These are phyloP conservation scores for Chrysanthemum lavandulifolium DNA, from an alignment of 129 eudicot genomes.

Conservation along the genomic window DNA sequence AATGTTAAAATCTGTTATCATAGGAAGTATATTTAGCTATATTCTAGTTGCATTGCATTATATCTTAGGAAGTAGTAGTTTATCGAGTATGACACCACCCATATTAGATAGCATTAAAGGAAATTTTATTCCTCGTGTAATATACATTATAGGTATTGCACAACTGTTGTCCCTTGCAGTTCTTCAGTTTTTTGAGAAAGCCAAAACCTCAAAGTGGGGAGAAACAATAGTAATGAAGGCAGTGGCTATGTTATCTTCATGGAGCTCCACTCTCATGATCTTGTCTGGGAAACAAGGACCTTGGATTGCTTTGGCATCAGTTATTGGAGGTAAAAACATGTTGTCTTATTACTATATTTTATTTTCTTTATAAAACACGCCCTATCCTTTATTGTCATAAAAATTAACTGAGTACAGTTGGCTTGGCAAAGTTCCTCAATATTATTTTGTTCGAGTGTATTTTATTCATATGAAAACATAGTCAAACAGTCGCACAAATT, in stretches of 20 bases:
- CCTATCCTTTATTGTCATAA: no score
- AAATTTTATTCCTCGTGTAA: conserved; percentile 62
- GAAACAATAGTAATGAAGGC: conserved; percentile 43
- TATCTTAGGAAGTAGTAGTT: conserved; percentile 60
- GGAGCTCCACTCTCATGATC: conserved; percentile 75
- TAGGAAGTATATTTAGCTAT: conserved; percentile 63
- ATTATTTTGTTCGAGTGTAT: no score
- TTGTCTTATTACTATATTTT: no score
- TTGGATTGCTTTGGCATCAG: conserved; percentile 54
- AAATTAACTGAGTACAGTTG: no score
- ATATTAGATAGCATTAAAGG: conserved; percentile 35
- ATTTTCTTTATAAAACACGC: no score
- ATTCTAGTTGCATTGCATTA: conserved; percentile 57
- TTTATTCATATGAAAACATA: no score
- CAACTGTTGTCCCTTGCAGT: conserved; percentile 60
- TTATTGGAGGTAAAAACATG: conserved; percentile 58
- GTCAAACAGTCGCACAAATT: no score
- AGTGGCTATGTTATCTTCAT: conserved; percentile 73
- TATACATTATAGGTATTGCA: conserved; percentile 53
- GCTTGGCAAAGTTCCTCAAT: no score
- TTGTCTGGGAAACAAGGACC: conserved; percentile 95
- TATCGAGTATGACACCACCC: conserved; percentile 27
- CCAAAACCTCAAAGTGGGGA: conserved; percentile 34
- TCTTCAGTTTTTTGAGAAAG: conserved; percentile 32
- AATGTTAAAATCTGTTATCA: conserved; percentile 43